Base-by-base conservation (phyloP, 768 basidiomycete species). In the Lactarius psammicola region DNA sequence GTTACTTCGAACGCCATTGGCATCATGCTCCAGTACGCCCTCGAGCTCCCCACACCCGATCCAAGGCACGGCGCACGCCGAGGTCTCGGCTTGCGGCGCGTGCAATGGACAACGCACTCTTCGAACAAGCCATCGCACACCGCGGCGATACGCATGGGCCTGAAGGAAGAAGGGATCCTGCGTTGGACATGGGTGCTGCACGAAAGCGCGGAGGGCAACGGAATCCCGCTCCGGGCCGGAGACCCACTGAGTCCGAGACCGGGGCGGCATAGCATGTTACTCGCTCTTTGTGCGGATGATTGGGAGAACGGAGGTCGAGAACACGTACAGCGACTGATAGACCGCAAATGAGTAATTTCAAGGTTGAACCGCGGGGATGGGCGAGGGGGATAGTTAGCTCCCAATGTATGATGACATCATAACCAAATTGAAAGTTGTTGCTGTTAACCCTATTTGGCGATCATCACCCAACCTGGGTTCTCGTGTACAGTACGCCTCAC, bases 201-300 rank as follows among this genome's bases (percentile, higher is more conserved):
- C 0, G 64, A 65, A 18, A 60, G 60, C 1, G 28, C 9, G 30
- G 63, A 68, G 26, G 56, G 65, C 11, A 40, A 66, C 26, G 63
- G 66, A 53, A 38, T 51, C 17, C 30, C 34, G 20, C 3, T 73
- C 0, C 64, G 74, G 20, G 69, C 63, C 26, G 74, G 70, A 3
- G 76, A 77, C 56, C 67, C 78, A 11, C 71, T 64, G 51, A 61
- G 65, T 5, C 72, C 70, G 2, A 72, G 72, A 49, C 65, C 70
- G 0, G 82, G 82, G 5, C 77, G 85, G 58, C 79, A 89, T 71
- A 81, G 82, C 4, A 76, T 76, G 0, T 59, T 82, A n/a, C 70
- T 88, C 30, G 76, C 80, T 4, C 62, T 85, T 4, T 86, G 84
- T 56, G 87, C 83, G 80, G 87, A 88, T 71, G 81, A 83, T 62